Base-by-base conservation (phyloP, 768 basidiomycete genomes). In the Lentinus brumalis region DNA sequence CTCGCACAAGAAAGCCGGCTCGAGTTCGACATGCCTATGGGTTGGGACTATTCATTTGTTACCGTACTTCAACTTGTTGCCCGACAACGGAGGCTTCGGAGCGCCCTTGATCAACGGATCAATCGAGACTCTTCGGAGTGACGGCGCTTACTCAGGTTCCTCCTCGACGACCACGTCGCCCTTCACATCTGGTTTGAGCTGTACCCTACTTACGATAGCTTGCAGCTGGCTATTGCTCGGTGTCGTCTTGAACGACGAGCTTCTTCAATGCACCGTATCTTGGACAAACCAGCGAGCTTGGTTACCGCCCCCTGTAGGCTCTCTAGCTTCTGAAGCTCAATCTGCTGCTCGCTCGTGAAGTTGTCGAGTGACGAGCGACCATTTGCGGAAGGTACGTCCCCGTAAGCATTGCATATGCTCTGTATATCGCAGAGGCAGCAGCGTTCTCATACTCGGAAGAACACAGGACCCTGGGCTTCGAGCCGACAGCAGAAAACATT, bases 291-390 rank as follows among this genome's bases (percentile, higher is more conserved):
- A 68, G 66, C 63, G 59, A 61, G 26, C 65, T 70, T 5, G 69
- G 66, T 2, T 69, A 69, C 55, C 68, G 70, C 6, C 71, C 70
- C 3, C 69, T 69, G 5, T n/a, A n/a, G n/a, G n/a, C n/a, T n/a
- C n/a, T n/a, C n/a, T n/a, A n/a, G n/a, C n/a, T n/a, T n/a, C n/a
- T n/a, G n/a, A n/a, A n/a, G n/a, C n/a, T 40, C 64, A 73, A 57
- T 62, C 64, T 29, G 62, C 59, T 40, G 61, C 75, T 16, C 66
- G 72, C n/a, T 70, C 59, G 66, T 12, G 66, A 64, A 26, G 69
- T 68, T 46, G 69, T 69, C 7, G 53, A 62, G 30, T 56, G 67
- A 3, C 68, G 69, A 35, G 58, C 61, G 65, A 62, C 31, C 9
- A 47, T 55, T 12, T n/a, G 18, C 8, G n/a, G 4, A 15, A n/a